Evolutionary conservation across 2,329 filamentous ascomycete species (phyloP), one percentile per base, ranked within the genome.

Genomic region (Acarospora socialis): DNA sequence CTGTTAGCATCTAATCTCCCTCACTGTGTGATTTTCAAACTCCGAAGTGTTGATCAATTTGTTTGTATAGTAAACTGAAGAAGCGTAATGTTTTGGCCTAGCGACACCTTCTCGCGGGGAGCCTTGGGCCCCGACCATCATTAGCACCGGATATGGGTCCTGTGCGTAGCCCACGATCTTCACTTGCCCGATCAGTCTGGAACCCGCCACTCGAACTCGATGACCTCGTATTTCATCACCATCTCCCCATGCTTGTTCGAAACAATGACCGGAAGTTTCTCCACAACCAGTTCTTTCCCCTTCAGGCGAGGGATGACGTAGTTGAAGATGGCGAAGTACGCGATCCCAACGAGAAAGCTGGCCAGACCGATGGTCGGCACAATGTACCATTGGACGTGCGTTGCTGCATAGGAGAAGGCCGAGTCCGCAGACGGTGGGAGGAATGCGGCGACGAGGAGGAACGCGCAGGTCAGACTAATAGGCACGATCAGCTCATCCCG

Each of bases 151-250:
- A n/a, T n/a, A n/a, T n/a, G n/a, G n/a, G n/a, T n/a, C n/a, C n/a
- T n/a, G n/a, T n/a, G n/a, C n/a, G n/a, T n/a, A n/a, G n/a, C n/a
- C n/a, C n/a, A n/a, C n/a, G n/a, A n/a, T n/a, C n/a, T n/a, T n/a
- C n/a, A n/a, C n/a, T n/a, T 7, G 15, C 13, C 13, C 25, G 13
- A 8, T 28, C 9, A 7, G 25, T 28, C 17, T 49, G 60, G 4
- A 50, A 55, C 8, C 48, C 56, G 3, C 60, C 61, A 1, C 43
- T 44, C 4, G 51, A 54, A 30, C 60, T 64, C 60, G 53, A 56
- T 28, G 48, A 52, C 1, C 41, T 63, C 6, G 18, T 37, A 12
- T 14, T 21, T 26, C 20, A 34, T 31, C 3, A 40, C 37, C 23
- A 21, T 37, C 13, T 40, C 37, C 4, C 35, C 37, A 14, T 35